These are phyloP conservation scores for Neostapfia colusana DNA, from an alignment of 176 grass and related monocot genomes.

Conservation along the genomic window DNA sequence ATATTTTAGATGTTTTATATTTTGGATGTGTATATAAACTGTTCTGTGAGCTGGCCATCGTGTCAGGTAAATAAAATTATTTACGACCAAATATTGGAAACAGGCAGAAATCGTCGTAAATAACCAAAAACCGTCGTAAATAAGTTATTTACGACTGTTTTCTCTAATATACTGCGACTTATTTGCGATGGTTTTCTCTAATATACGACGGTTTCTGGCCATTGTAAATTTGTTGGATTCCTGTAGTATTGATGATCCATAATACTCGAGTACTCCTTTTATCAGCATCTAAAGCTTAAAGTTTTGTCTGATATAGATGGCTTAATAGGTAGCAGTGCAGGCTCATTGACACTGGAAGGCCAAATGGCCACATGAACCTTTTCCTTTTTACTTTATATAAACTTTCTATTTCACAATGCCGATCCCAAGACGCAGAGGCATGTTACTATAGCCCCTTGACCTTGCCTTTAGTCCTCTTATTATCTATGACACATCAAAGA, in stretches of 20 bases:
- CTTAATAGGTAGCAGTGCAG: constrained; percentile 51
- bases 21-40: too few species aligned
- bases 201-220: too few species aligned
- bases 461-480: constrained; percentile 47
- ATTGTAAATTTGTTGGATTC: too few species aligned
- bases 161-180: too few species aligned
- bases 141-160: too few species aligned
- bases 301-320: constrained; percentile 56
- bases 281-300: constrained; percentile 47
- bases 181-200: too few species aligned
- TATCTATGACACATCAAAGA: constrained; percentile 44
- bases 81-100: too few species aligned
- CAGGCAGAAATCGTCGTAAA: too few species aligned
- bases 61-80: too few species aligned
- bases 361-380: constrained; percentile 59
- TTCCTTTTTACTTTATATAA: constrained; percentile 37
- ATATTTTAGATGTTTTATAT: too few species aligned
- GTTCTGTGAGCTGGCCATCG: too few species aligned
- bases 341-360: constrained; percentile 56
- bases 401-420: constrained; percentile 49
- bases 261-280: constrained; percentile 40
- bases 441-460: constrained; percentile 35
- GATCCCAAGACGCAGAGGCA: constrained; percentile 63
- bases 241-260: constrained; percentile 32
- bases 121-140: too few species aligned